Percentiles rank a stretch among this genome's conserved stretches.
Evolutionary conservation across 2,329 filamentous ascomycete species (phyloP).

Genomic region (Trichoderma sp.): DNA sequence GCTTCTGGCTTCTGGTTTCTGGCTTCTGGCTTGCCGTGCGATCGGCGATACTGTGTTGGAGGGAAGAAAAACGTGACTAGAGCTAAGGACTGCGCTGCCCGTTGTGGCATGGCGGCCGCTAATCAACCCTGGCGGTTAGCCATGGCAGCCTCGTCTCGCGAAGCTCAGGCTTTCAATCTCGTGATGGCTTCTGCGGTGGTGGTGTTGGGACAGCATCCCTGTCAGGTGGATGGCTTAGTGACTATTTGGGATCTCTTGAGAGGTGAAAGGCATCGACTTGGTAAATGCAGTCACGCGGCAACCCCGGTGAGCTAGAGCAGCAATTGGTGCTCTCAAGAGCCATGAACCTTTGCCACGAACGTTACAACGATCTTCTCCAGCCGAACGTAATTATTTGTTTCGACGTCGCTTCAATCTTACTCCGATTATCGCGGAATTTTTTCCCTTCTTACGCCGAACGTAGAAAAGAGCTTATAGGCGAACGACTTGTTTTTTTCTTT

Average conservation of each 20-base stretch:
- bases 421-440: background rate
- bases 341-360: background rate
- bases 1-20: background rate
- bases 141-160: background rate
- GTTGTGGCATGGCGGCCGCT: constrained; percentile 20
- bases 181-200: constrained; percentile 4
- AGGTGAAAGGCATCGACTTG: background rate
- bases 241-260: background rate
- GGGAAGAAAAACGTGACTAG: background rate
- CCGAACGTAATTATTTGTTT: background rate
- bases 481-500: background rate
- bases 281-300: background rate
- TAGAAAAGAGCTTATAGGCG: background rate
- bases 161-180: constrained; percentile 5
- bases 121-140: constrained; percentile 13
- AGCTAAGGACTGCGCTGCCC: background rate
- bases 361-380: background rate
- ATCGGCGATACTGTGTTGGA: background rate
- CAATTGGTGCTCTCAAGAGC: background rate
- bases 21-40: background rate
- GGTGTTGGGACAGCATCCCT: background rate
- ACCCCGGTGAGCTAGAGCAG: background rate
- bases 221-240: constrained; percentile 9
- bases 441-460: background rate
- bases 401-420: background rate